These are phyloP conservation scores for Sordariomycetes sp. DNA, from an alignment of 2,329 filamentous ascomycete species.

Conservation along the genomic window DNA sequence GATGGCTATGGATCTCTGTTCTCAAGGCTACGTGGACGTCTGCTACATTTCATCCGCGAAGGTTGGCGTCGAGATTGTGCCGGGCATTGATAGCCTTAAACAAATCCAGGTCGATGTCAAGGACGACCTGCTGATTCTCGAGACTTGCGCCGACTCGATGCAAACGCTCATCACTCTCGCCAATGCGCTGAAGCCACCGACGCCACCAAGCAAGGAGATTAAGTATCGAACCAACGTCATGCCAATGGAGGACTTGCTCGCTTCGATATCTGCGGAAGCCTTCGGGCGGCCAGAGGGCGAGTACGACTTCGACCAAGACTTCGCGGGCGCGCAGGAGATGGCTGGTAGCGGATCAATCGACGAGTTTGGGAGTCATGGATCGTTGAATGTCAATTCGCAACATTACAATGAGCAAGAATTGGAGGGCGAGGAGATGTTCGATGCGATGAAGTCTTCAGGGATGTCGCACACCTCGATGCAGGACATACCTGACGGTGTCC, in stretches of 20 bases:
- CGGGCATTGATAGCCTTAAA: conserved; percentile 46
- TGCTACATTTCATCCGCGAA: conserved; percentile 80
- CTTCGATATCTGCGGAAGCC: conserved; percentile 82
- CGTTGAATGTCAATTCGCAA: conserved; percentile 30
- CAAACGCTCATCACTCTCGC: conserved; percentile 78
- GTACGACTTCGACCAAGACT: conserved; percentile 56
- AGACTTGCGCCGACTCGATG: conserved; percentile 94
- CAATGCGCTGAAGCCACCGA: conserved; percentile 74
- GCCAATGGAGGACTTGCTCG: conserved; percentile 78
- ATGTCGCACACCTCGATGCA: conserved; percentile 20
- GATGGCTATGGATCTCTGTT: conserved; percentile 48
- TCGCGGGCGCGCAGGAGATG: conserved; percentile 43
- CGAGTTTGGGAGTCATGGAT: conserved; percentile 17
- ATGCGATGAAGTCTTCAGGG: conserved; percentile 27
- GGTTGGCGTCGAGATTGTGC: conserved; percentile 51
- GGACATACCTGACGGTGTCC: conserved; percentile 23
- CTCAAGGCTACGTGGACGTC: conserved; percentile 74
- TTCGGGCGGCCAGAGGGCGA: conserved; percentile 56
- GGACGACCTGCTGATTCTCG: conserved; percentile 80
- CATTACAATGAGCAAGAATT: conserved; percentile 33
- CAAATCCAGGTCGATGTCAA: conserved; percentile 71
- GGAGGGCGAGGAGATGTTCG: conserved; percentile 37
- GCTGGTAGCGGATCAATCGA: conserved; percentile 26
- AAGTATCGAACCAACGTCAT: conserved; percentile 85
- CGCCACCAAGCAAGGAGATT: conserved; percentile 68